Percentiles rank a stretch among this genome's conserved stretches.
These are phyloP conservation scores for Gaertneriomyces sp. DNA, from an alignment of 192 early-diverging fungal species.

Conservation along the genomic window DNA sequence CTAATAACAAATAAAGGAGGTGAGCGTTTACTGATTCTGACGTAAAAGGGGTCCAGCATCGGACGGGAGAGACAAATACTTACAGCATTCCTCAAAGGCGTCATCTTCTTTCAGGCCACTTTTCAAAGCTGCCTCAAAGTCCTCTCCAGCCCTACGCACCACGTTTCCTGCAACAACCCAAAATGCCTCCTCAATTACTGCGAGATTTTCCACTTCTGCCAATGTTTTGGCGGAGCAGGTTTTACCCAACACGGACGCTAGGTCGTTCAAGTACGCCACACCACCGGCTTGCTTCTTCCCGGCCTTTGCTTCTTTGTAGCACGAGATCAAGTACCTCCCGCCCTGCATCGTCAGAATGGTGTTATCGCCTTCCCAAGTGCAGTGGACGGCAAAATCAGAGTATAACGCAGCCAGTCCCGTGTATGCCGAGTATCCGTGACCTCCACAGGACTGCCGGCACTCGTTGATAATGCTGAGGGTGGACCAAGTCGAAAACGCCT, in stretches of 20 bases:
- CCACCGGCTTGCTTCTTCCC: conserved; percentile 60
- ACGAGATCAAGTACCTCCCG: conserved; percentile 78
- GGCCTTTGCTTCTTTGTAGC: conserved; percentile 67
- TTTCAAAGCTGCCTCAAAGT: conserved; percentile 66
- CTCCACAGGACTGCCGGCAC: conserved; percentile 85
- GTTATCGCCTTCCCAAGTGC: conserved; percentile 68
- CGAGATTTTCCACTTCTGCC: conserved; percentile 52
- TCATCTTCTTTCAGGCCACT: conserved; percentile 69
- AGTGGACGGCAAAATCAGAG: conserved; percentile 78
- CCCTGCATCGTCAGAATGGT: conserved; percentile 87
- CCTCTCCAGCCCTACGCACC: conserved; percentile 74
- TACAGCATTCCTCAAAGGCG: conserved; percentile 81
- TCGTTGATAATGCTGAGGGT: conserved; percentile 86
- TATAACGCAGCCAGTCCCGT: conserved; percentile 82
- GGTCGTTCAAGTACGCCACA: conserved; percentile 68
- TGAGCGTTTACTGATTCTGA: background rate
- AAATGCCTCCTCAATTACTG: conserved; percentile 73
- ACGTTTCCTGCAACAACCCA: conserved; percentile 77
- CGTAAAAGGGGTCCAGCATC: background rate
- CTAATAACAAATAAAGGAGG: conserved; percentile 1
- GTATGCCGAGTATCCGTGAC: conserved; percentile 91
- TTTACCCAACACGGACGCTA: conserved; percentile 40
- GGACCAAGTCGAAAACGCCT: conserved; percentile 92
- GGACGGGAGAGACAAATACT: conserved; percentile 1
- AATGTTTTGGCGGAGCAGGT: conserved; percentile 48